Evolutionary conservation across 345 rosid species (phyloP), one percentile per base, ranked within the genome.

Genomic region (Citrus inodora): DNA sequence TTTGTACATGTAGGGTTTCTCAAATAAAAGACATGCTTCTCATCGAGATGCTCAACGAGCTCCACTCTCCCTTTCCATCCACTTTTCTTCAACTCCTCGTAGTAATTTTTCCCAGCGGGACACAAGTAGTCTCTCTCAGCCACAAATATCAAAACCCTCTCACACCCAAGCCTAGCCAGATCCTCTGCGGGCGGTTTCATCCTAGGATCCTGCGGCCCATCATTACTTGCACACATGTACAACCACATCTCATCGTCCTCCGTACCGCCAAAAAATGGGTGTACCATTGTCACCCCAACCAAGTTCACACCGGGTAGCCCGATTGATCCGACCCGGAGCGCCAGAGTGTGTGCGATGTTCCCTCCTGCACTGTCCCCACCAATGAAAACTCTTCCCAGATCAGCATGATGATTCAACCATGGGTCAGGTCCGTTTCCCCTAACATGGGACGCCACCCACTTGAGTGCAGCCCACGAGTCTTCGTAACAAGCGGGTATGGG

Each of bases 391-490:
- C 71, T 68, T 7, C 24, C 33, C 5, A 83, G 56, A 75, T 86
- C 86, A 2, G 76, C 89, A 46, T 79, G 81, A 16, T 62, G 16
- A 63, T 83, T 83, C 67, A 88, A 28, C 91, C 87, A 85, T 0
- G 78, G 30, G 9, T 85, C 88, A 0, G 85, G 78, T 13, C 89
- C 91, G 19, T 53, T 27, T 10, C 86, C 79, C 2, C 27, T 21
- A 3, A 16, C 80, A 55, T 88, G 87, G 58, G 80, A n/a, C 2
- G 83, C 84, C 1, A 83, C 83, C 91, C 91, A 88, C 25, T 48
- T 65, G 66, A 86, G 89, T n/a, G 76, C 89, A 0, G 82, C 79
- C 89, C 88, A 86, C 1, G 88, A 82, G 8, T 88, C 88, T 3
- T 83, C 84, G 42, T 83, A 86, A 66, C 86, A 82, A 7, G 81